Percentiles rank a stretch among this genome's conserved stretches.
Evolutionary conservation across 441 rosid species (phyloP).

Genomic region (Gossypium davidsonii): DNA sequence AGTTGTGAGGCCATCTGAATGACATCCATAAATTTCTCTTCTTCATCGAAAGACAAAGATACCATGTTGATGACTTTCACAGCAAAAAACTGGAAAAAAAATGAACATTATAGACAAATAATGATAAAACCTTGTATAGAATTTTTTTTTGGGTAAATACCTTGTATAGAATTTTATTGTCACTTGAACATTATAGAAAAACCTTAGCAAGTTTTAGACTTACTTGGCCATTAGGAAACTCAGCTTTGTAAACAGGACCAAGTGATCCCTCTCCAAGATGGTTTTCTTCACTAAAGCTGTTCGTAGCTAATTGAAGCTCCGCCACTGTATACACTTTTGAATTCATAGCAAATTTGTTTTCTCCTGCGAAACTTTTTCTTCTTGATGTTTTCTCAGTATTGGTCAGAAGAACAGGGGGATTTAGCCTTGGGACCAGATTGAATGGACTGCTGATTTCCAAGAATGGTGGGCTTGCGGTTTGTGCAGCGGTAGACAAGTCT

Average conservation of each 20-base stretch:
- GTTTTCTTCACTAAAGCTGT: conserved; percentile 67
- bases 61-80: conserved; percentile 70
- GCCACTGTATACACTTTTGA: conserved; percentile 57
- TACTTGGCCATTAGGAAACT: conserved; percentile 76
- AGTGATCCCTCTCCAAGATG: conserved; percentile 84
- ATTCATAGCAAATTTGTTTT: conserved; percentile 37
- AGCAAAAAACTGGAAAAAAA: conserved; percentile 49
- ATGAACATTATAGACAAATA: background rate
- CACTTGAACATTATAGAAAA: conserved; percentile 7
- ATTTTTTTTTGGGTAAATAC: conserved; percentile 5
- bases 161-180: conserved; percentile 6
- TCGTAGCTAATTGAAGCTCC: conserved; percentile 77
- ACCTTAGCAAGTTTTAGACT: background rate
- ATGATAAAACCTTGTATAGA: background rate
- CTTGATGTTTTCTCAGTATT: conserved; percentile 37
- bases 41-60: conserved; percentile 73
- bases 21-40: conserved; percentile 70
- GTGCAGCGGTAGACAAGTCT: conserved; percentile 35
- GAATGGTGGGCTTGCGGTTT: conserved; percentile 46
- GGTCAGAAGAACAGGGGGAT: conserved; percentile 28
- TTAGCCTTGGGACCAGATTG: conserved; percentile 27
- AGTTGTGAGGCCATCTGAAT: conserved; percentile 57
- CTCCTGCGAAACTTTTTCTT: conserved; percentile 51
- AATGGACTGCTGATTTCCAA: conserved; percentile 39
- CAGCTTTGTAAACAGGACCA: conserved; percentile 85